These are phyloP conservation scores for Mortierella alpina DNA, from an alignment of 192 early-diverging fungal species.

Conservation along the genomic window DNA sequence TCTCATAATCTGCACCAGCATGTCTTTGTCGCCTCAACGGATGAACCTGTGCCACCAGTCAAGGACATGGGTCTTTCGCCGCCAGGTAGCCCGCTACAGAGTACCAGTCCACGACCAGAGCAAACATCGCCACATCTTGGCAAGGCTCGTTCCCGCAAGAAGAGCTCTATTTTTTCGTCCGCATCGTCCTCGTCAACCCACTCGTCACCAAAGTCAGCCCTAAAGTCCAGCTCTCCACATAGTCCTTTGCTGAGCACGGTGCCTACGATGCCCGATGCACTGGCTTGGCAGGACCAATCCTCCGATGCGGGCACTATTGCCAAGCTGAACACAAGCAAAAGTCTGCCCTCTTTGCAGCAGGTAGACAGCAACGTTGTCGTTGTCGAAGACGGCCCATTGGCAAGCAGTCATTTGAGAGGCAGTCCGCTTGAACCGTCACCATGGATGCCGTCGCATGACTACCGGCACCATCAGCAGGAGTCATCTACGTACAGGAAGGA, in stretches of 20 bases:
- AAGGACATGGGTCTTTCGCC: constrained; percentile 12
- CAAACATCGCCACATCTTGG: not conserved
- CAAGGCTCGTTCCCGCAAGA: not conserved
- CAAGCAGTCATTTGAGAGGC: too few relatives aligned
- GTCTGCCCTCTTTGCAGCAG: too few relatives aligned
- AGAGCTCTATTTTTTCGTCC: constrained; percentile 13
- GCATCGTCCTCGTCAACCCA: not conserved
- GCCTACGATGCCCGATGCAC: not conserved
- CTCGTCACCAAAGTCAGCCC: not conserved
- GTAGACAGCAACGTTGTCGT: too few relatives aligned
- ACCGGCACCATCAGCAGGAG: too few relatives aligned
- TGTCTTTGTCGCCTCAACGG: constrained; percentile 11
- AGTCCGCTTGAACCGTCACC: too few relatives aligned
- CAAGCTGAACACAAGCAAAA: too few relatives aligned
- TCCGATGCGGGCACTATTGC: not conserved
- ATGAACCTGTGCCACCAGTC: constrained; percentile 23
- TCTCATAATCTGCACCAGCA: constrained; percentile 18
- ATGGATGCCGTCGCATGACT: too few relatives aligned
- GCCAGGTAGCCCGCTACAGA: constrained; percentile 6
- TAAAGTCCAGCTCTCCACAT: constrained; percentile 7
- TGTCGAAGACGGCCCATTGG: too few relatives aligned
- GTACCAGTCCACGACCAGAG: not conserved
- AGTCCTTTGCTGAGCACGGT: not conserved
- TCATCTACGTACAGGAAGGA: not conserved
- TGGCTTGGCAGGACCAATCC: not conserved